These are phyloP conservation scores for Daldinia decipiens DNA, from an alignment of 495 filamentous ascomycete genomes.

Conservation along the genomic window DNA sequence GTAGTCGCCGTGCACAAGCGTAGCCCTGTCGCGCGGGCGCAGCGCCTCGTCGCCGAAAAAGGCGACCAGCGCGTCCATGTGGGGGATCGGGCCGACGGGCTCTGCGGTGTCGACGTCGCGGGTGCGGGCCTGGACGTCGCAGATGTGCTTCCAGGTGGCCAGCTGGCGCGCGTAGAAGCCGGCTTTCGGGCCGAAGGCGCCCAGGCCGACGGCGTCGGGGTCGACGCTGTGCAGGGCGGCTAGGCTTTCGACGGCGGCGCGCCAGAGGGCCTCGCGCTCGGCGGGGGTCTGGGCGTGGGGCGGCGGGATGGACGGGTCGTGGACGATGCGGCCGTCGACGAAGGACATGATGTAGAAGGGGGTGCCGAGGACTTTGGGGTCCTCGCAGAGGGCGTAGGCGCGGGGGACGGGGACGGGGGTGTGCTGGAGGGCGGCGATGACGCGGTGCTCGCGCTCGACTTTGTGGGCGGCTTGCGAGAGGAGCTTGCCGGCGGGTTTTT, in stretches of 20 bases:
- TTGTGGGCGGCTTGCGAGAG: slow-evolving; percentile 93
- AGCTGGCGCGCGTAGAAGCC: slow-evolving; percentile 93
- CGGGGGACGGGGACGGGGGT: slow-evolving; percentile 89
- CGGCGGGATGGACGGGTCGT: slow-evolving; percentile 83
- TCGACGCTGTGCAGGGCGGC: slow-evolving; percentile 84
- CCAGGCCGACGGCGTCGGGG: slow-evolving; percentile 71
- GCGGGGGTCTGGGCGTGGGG: slow-evolving; percentile 71
- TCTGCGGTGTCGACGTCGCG: slow-evolving; percentile 78
- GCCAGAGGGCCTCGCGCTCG: slow-evolving; percentile 85
- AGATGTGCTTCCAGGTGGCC: slow-evolving; percentile 80
- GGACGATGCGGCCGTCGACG: slow-evolving; percentile 89
- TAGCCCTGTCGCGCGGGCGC: slow-evolving; percentile 81
- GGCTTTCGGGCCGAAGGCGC: slow-evolving; percentile 73
- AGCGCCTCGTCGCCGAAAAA: slow-evolving; percentile 76
- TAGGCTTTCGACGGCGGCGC: slow-evolving; percentile 82
- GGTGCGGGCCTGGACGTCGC: slow-evolving; percentile 76
- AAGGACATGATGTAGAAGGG: slow-evolving; percentile 98
- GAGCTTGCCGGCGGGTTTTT: slow-evolving; percentile 93
- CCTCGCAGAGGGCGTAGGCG: slow-evolving; percentile 87
- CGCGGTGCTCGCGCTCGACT: slow-evolving; percentile 93
- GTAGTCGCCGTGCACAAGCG: slow-evolving; percentile 93
- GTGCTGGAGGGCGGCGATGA: slow-evolving; percentile 81
- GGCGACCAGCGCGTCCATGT: slow-evolving; percentile 78
- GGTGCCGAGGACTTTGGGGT: slow-evolving; percentile 80
- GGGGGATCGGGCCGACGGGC: slow-evolving; percentile 82